Evolutionary conservation across 2,329 filamentous ascomycete genomes (phyloP).

Genomic region (Fusarium pininemorale): DNA sequence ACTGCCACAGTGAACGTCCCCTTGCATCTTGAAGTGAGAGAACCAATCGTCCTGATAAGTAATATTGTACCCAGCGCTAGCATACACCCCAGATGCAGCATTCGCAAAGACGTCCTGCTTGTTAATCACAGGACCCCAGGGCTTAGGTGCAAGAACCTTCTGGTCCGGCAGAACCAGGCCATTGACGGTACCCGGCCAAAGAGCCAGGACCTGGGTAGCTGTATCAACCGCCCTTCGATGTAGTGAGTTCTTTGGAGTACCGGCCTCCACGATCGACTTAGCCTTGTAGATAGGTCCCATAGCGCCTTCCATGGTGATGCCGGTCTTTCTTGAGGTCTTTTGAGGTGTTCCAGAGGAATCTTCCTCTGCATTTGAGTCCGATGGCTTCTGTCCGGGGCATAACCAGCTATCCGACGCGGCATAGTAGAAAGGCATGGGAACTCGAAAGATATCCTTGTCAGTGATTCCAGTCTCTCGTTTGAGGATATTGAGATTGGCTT

Average conservation of each 20-base stretch:
- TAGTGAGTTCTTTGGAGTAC: neutral
- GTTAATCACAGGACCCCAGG: constrained; percentile 42
- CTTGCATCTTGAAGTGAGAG: constrained; percentile 33
- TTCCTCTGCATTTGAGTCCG: neutral
- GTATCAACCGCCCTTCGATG: neutral
- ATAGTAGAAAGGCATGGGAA: constrained; percentile 32
- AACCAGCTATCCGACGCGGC: neutral
- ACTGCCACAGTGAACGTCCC: constrained; percentile 43
- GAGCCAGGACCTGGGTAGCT: neutral
- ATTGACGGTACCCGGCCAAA: constrained; percentile 34
- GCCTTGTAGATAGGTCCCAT: constrained; percentile 1
- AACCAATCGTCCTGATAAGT: constrained; percentile 43
- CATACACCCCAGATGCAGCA: constrained; percentile 36
- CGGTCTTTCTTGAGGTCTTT: neutral
- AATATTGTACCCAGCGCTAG: constrained; percentile 29
- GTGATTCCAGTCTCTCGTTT: constrained; percentile 39
- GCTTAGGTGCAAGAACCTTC: constrained; percentile 31
- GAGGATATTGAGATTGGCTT: constrained; percentile 35
- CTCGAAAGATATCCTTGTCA: constrained; percentile 34
- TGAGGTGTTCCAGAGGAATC: neutral
- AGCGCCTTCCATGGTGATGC: neutral
- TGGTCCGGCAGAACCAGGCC: constrained; percentile 31
- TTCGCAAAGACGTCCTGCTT: constrained; percentile 39
- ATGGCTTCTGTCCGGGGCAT: neutral
- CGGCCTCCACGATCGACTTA: constrained; percentile 26